phyloP scores from a whole-genome alignment of 352 stramenopile genomes.

The Pythium aquatile region DNA sequence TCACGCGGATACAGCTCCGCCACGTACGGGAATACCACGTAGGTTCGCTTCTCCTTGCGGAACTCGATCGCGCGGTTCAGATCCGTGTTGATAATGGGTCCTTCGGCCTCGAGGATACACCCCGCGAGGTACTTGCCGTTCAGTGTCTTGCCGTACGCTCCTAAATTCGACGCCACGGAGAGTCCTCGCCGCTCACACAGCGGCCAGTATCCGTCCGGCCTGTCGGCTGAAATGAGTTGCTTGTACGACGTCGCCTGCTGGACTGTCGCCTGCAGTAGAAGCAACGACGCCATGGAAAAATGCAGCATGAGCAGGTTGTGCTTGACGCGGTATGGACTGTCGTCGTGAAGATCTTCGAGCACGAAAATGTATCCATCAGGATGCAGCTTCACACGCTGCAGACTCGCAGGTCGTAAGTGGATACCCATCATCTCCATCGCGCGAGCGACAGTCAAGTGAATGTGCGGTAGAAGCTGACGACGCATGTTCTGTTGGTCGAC shows the following conservation, averaged over 20 bases:
- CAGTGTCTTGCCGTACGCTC: constrained; percentile 42
- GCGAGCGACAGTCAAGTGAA: constrained; percentile 55
- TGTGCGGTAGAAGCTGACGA: constrained; percentile 39
- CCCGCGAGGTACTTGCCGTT: constrained; percentile 55
- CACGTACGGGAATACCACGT: constrained; percentile 51
- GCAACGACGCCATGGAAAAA: constrained; percentile 85
- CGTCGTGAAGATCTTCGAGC: constrained; percentile 63
- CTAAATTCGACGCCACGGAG: constrained; percentile 68
- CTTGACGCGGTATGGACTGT: constrained; percentile 59
- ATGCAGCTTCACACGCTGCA: constrained; percentile 44
- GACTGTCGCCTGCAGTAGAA: constrained; percentile 73
- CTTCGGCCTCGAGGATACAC: constrained; percentile 68
- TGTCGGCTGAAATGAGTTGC: constrained; percentile 64
- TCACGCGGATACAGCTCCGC: constrained; percentile 38
- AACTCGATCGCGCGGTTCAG: constrained; percentile 74
- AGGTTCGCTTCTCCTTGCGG: constrained; percentile 52
- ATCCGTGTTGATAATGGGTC: constrained; percentile 80
- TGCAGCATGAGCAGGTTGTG: constrained; percentile 86
- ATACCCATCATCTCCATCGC: constrained; percentile 58
- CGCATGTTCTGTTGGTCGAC: constrained; percentile 82
- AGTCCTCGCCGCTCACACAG: constrained; percentile 82
- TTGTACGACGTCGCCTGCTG: constrained; percentile 82
- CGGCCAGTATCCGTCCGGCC: constrained; percentile 82
- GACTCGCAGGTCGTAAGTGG: constrained; percentile 35
- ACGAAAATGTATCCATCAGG: constrained; percentile 76